Percentiles rank a stretch among this genome's conserved stretches.
Conservation (phyloP, 192 early-diverging fungal genomes). For the Coemansia sp. region DNA sequence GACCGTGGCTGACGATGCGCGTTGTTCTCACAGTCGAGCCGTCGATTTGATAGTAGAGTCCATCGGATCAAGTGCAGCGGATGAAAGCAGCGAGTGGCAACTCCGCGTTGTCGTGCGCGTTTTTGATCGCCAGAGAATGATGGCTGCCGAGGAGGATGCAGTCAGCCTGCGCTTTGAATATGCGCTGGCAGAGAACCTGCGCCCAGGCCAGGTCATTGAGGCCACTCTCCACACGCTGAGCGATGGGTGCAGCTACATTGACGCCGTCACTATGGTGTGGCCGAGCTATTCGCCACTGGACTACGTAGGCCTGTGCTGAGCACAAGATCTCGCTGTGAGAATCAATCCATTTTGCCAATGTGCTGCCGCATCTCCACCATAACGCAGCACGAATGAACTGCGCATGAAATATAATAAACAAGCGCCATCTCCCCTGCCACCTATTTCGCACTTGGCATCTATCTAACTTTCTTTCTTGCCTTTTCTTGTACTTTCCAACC, state of each 20-base stretch:
- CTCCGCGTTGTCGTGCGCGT: slow-evolving; percentile 1
- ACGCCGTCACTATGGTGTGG: slow-evolving; percentile 46
- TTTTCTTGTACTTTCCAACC: not conserved
- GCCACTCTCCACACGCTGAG: slow-evolving; percentile 34
- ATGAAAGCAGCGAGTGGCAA: no score
- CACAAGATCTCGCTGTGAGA: no score
- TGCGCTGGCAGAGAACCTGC: slow-evolving; percentile 8
- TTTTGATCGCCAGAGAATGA: slow-evolving; percentile 19
- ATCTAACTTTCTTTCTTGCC: not conserved
- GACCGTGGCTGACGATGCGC: slow-evolving; percentile 9
- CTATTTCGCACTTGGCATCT: not conserved
- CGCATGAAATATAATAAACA: not conserved
- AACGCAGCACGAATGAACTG: not conserved
- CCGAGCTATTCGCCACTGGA: slow-evolving; percentile 46
- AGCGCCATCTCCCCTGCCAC: not conserved
- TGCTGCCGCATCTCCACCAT: no score
- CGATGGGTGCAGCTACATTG: slow-evolving; percentile 34
- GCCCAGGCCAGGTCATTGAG: slow-evolving; percentile 33
- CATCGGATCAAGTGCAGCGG: not conserved
- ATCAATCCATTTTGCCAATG: no score
- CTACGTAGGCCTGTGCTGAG: slow-evolving; percentile 12
- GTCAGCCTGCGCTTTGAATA: slow-evolving; percentile 24
- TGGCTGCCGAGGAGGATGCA: slow-evolving; percentile 6
- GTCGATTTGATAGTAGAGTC: slow-evolving; percentile 22
- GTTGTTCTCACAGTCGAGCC: slow-evolving; percentile 14